Conservation (phyloP, 768 basidiomycete species). For the Kondoa subrosea region DNA sequence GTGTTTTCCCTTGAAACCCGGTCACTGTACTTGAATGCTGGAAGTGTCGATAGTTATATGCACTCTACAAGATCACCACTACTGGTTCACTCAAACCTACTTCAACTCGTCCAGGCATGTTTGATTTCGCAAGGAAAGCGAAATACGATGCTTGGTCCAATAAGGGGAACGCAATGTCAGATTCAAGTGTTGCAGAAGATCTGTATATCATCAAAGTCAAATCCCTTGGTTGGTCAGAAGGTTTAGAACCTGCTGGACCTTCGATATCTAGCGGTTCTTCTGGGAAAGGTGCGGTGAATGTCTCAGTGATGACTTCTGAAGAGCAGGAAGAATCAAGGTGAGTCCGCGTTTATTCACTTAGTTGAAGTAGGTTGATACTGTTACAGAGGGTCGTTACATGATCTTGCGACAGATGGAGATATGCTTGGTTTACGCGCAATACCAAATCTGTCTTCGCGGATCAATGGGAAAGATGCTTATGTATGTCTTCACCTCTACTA, state of each 20-base stretch:
- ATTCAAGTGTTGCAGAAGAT: background rate
- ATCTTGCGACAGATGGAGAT: background rate
- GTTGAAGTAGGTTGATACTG: background rate
- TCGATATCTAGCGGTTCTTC: background rate
- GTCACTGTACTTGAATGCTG: background rate
- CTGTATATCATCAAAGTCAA: slow-evolving; percentile 3
- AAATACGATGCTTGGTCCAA: background rate
- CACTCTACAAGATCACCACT: slow-evolving; percentile 6
- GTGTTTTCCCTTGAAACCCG: background rate
- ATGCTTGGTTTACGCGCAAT: background rate
- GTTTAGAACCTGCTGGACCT: background rate
- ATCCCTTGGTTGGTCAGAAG: background rate
- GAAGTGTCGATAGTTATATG: background rate
- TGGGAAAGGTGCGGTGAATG: background rate
- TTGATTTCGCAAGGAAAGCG: slow-evolving; percentile 2
- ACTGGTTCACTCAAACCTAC: background rate
- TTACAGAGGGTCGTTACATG: background rate
- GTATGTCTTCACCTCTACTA: background rate
- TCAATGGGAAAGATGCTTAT: background rate
- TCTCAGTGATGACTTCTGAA: background rate
- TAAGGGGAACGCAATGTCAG: background rate
- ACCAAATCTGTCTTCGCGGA: background rate
- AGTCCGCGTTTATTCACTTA: background rate
- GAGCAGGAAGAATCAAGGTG: background rate
- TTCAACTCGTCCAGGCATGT: background rate